These are phyloP conservation scores for Colletotrichum chrysophilum DNA, from an alignment of 2,329 filamentous ascomycete genomes.

Conservation along the genomic window DNA sequence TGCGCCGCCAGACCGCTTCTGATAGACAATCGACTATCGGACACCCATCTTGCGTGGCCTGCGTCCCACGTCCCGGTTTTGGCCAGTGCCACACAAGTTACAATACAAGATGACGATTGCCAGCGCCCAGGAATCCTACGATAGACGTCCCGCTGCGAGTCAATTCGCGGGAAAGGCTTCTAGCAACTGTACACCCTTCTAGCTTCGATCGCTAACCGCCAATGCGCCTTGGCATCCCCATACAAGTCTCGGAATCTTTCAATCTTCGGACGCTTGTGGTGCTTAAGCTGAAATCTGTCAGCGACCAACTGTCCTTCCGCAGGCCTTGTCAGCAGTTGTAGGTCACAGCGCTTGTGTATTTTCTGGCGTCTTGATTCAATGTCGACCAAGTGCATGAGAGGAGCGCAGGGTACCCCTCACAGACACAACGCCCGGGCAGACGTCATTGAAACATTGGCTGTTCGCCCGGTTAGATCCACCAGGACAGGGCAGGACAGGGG, in stretches of 20 bases:
- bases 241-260: background rate
- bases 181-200: conserved; percentile 6
- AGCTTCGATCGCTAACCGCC: background rate
- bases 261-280: background rate
- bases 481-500: background rate
- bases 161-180: conserved; percentile 1
- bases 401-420: background rate
- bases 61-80: background rate
- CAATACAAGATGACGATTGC: background rate
- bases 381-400: background rate
- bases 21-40: background rate
- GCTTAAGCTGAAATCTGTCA: background rate
- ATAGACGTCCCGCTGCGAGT: background rate
- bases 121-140: background rate
- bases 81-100: background rate
- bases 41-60: conserved; percentile 3
- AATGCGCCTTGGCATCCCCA: background rate
- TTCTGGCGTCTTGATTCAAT: background rate
- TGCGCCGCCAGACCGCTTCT: background rate
- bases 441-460: conserved; percentile 14
- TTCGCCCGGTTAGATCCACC: background rate
- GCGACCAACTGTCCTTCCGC: background rate
- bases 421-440: background rate
- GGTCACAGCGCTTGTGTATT: background rate
- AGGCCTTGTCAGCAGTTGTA: background rate